Percentiles rank a stretch among this genome's conserved stretches.
These are phyloP conservation scores for Cercospora berteroae DNA, from an alignment of 2,329 filamentous ascomycete species.

Conservation along the genomic window DNA sequence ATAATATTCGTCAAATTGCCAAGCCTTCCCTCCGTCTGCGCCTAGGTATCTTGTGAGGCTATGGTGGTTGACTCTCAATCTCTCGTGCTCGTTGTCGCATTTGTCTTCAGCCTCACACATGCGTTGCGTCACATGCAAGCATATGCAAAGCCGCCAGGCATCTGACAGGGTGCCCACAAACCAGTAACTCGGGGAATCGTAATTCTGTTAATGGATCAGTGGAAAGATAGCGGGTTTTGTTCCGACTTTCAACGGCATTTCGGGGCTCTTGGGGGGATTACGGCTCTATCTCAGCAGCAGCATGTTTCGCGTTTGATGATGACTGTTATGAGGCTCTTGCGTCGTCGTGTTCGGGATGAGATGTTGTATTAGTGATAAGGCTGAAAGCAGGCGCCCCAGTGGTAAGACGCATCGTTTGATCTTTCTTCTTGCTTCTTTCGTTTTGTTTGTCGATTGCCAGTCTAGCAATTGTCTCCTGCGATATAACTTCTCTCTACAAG, in stretches of 20 bases:
- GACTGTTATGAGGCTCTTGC: background rate
- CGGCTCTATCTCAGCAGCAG: background rate
- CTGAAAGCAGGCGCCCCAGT: background rate
- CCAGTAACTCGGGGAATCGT: background rate
- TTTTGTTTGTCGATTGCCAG: background rate
- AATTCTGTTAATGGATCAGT: background rate
- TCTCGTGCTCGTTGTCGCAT: slow-evolving; percentile 5
- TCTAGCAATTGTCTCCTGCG: background rate
- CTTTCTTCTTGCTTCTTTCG: background rate
- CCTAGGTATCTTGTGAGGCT: no score
- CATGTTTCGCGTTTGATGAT: background rate
- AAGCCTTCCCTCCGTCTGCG: no score
- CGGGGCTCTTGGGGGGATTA: background rate
- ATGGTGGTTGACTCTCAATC: no score
- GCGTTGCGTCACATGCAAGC: background rate
- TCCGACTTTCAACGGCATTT: background rate
- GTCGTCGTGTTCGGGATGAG: background rate
- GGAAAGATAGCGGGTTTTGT: background rate
- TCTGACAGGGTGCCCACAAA: background rate
- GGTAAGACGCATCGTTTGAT: background rate
- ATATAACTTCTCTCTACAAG: background rate
- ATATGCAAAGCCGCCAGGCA: background rate
- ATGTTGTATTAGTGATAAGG: background rate
- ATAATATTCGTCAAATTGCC: background rate
- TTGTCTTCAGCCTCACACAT: background rate